Evolutionary conservation across 345 rosid genomes (phyloP).

Genomic region (Laguncularia racemosa): DNA sequence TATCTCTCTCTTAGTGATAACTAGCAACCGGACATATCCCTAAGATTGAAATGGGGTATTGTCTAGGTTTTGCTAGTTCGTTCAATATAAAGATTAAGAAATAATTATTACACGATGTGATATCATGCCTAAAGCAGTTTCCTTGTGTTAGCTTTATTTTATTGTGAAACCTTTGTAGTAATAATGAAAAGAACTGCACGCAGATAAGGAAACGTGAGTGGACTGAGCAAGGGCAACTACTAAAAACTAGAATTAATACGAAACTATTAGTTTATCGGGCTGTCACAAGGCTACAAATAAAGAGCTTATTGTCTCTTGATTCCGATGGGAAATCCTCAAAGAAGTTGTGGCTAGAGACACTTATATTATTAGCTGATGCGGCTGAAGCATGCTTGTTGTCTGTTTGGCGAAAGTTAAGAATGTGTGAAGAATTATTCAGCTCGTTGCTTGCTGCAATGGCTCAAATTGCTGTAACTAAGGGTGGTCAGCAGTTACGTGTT

Average conservation of each 20-base stretch:
- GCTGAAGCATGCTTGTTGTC: slow-evolving; percentile 89
- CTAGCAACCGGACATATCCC: no score
- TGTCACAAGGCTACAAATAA: slow-evolving; percentile 68
- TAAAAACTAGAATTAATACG: slow-evolving; percentile 76
- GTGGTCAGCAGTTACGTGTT: slow-evolving; percentile 95
- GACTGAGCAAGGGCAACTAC: slow-evolving; percentile 74
- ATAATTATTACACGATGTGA: no score
- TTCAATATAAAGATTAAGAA: no score
- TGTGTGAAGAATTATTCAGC: slow-evolving; percentile 80
- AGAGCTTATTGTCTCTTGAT: slow-evolving; percentile 67
- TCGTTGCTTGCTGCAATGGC: slow-evolving; percentile 82
- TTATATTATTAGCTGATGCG: slow-evolving; percentile 73
- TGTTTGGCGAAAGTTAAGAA: slow-evolving; percentile 89
- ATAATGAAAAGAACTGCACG: slow-evolving; percentile 7
- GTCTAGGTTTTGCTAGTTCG: no score
- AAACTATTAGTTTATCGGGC: slow-evolving; percentile 85
- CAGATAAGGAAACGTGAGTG: slow-evolving; percentile 96
- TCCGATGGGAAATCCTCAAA: slow-evolving; percentile 82
- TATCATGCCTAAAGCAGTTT: not conserved
- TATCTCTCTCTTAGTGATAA: no score
- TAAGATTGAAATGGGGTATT: no score
- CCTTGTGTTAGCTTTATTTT: not conserved
- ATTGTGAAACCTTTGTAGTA: not conserved
- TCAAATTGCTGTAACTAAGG: slow-evolving; percentile 72
- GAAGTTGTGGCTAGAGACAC: slow-evolving; percentile 84